These are phyloP conservation scores for Circinella minor DNA, from an alignment of 371 early-diverging fungal genomes.

Conservation along the genomic window DNA sequence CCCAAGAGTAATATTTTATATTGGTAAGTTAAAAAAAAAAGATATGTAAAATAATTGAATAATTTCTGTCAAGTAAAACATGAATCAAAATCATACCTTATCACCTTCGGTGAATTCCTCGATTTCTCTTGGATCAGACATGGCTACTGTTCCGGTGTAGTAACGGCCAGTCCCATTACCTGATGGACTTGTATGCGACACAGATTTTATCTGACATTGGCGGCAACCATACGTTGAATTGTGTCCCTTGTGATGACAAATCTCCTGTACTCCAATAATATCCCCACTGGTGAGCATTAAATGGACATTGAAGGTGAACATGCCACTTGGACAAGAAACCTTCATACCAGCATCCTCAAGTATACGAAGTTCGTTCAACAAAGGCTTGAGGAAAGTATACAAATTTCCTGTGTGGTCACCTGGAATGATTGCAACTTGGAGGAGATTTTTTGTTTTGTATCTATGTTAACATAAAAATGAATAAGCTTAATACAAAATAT, in stretches of 20 bases:
- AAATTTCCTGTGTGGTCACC: no score
- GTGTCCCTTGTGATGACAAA: neutral
- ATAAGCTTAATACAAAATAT: no score
- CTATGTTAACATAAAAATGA: no score
- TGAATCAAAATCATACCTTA: neutral
- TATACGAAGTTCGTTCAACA: no score
- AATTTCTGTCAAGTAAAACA: neutral
- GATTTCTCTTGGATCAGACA: neutral
- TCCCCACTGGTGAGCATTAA: constrained; percentile 1
- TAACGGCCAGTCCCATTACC: constrained; percentile 4
- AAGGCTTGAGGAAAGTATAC: no score
- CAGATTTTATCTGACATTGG: neutral
- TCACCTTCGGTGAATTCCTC: neutral
- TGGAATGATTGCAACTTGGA: no score
- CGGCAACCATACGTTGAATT: neutral
- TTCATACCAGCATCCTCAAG: no score
- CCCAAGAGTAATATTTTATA: no score
- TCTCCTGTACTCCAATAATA: neutral
- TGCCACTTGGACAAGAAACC: no score
- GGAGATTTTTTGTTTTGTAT: no score
- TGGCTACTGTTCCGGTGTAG: constrained; percentile 3
- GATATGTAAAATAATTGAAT: no score
- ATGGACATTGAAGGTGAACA: neutral
- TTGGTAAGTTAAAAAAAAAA: no score
- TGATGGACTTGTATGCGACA: neutral